Evolutionary conservation across 1,139 yeast species (phyloP).

Genomic region (Arxiozyma heterogenica): DNA sequence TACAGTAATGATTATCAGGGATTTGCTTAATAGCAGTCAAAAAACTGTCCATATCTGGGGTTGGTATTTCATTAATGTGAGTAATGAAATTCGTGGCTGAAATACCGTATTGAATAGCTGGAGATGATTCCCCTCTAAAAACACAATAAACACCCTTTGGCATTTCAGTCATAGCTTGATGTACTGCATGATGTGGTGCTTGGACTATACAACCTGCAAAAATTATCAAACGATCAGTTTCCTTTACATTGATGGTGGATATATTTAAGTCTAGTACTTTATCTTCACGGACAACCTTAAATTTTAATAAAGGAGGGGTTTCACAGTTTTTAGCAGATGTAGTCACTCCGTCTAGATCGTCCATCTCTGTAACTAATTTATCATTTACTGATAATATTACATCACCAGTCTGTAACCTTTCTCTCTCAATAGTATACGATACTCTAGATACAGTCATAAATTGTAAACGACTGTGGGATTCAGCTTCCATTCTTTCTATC

Average conservation of each 20-base stretch:
- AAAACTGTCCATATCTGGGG: constrained; percentile 60
- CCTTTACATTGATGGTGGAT: constrained; percentile 47
- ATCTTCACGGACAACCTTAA: constrained; percentile 59
- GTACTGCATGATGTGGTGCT: constrained; percentile 59
- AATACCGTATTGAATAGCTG: constrained; percentile 77
- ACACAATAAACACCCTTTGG: constrained; percentile 83
- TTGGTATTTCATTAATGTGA: constrained; percentile 71
- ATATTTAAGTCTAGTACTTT: constrained; percentile 48
- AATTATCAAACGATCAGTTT: constrained; percentile 57
- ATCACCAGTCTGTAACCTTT: constrained; percentile 53
- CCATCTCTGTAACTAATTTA: constrained; percentile 50
- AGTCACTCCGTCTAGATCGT: constrained; percentile 55
- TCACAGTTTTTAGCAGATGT: constrained; percentile 24
- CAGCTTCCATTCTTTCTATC: constrained; percentile 59
- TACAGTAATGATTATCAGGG: constrained; percentile 73
- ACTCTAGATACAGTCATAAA: constrained; percentile 65
- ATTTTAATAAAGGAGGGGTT: constrained; percentile 36
- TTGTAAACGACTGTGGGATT: constrained; percentile 55
- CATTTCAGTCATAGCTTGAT: constrained; percentile 64
- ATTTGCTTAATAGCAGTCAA: constrained; percentile 53
- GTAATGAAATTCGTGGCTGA: constrained; percentile 77
- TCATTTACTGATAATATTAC: constrained; percentile 64
- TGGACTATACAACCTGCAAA: constrained; percentile 79
- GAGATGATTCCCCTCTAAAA: constrained; percentile 67
- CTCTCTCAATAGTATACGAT: constrained; percentile 40